Evolutionary conservation across 2,329 filamentous ascomycete species (phyloP).

Genomic region (Trichoderma arundinaceum): DNA sequence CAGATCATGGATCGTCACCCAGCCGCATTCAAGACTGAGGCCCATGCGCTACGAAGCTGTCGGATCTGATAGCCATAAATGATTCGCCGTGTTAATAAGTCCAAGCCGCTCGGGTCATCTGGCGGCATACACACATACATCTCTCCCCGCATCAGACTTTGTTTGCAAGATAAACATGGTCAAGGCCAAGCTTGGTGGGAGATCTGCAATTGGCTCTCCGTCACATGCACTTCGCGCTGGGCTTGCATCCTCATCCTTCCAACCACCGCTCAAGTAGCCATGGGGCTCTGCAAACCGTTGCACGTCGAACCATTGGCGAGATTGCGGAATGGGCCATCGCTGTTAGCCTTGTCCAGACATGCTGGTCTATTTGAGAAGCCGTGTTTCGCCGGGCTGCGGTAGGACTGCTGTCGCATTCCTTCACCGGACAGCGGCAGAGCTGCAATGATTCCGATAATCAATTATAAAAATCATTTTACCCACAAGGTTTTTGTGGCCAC

Average conservation of each 20-base stretch:
- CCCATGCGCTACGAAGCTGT: not conserved
- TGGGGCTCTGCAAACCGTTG: not conserved
- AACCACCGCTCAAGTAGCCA: slow-evolving; percentile 1
- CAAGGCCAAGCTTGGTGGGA: not conserved
- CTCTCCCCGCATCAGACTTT: not conserved
- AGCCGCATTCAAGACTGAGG: not conserved
- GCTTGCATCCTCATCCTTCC: not conserved
- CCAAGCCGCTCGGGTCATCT: not conserved
- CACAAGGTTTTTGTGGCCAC: no score
- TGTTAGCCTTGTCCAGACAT: no score
- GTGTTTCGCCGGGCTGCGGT: no score
- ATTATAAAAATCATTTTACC: no score
- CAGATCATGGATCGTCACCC: slow-evolving; percentile 2
- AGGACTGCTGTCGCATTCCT: no score
- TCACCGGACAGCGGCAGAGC: no score
- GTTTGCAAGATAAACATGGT: not conserved
- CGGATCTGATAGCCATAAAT: not conserved
- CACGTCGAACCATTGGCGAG: not conserved
- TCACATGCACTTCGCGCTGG: not conserved
- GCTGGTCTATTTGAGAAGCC: no score
- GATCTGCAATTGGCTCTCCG: slow-evolving; percentile 9
- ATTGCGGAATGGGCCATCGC: not conserved
- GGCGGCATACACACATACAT: not conserved
- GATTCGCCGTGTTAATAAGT: not conserved
- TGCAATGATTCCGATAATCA: no score